Base-by-base conservation (phyloP, 2,329 filamentous ascomycete species). In the Botrytis fragariae region DNA sequence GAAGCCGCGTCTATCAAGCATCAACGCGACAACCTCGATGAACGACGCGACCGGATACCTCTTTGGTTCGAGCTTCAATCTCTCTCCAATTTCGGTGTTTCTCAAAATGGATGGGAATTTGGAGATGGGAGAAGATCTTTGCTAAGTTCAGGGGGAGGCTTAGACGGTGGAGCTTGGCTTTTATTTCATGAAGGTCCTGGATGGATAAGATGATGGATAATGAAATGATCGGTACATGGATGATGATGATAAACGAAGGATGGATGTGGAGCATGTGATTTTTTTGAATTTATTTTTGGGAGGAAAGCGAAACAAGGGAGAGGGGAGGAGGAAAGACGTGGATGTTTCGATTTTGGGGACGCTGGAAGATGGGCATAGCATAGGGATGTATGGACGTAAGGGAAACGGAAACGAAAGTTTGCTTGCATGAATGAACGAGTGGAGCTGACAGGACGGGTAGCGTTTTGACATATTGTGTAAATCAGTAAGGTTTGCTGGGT, bases 121-220 rank as follows among this genome's bases (percentile, higher is more conserved):
- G 44, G 44, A 37, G 22, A n/a, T 22, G 29, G 12, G 44, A 14
- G 65, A 54, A 25, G 64, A 69, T 69, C 65, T 51, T 69, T 69
- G n/a, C 35, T 42, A 1, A 35, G 48, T 69, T 69, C 20, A 69
- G 65, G 65, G 65, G 65, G 65, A 57, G 65, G 65, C 65, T 69
- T 69, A 69, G 65, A 69, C 65, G 12, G 64, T 54, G 64, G 64
- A 54, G 45, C 63, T 32, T 18, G 35, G 12, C 14, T 62, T 16
- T 62, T 9, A 42, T 42, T 62, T 39, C 22, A 4, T 39, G 1
- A 60, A 37, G 57, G 44, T 45, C 7, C 18, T 42, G 14, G 39
- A 45, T 25, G 45, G 57, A 60, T 60, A 60, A 44, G 7, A 16
- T 54, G 4, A 54, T n/a, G 29, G 29, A 59, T 18, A 29, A 29